Evolutionary conservation across 345 rosid species (phyloP), one percentile per base, ranked within the genome.

Genomic region (Corchorus olitorius): DNA sequence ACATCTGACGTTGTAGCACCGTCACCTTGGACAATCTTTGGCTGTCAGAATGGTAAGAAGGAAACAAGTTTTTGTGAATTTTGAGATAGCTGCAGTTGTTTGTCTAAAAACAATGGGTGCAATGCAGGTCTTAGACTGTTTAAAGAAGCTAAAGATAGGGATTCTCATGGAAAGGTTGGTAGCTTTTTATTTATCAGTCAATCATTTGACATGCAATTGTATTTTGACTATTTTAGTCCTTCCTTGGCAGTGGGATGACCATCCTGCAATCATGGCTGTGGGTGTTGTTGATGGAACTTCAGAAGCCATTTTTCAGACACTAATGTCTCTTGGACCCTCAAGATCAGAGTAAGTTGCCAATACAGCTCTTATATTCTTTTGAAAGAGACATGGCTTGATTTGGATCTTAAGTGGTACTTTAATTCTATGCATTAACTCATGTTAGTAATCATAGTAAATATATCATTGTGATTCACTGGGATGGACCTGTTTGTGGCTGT

Each of bases 231-330:
- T 69, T 55, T 17, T 70, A 74, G 20, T 53, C 56, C 67, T 10
- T 39, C 27, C n/a, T 77, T 71, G 37, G 78, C 79, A 93, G 95
- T 93, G 98, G 98, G 94, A 90, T 66, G 98, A 93, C 84, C 97
- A 94, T 88, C 97, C 98, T 76, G 98, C 97, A 74, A 88, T 93
- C 81, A 94, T 94, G 98, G 97, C 97, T 60, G 97, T 94, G 75
- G 97, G 97, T n/a, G 93, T 93, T 74, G 88, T 91, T 76, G 97
- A 91, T 73, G 97, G 95, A 79, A 89, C 97, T 49, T 93, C 98
- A 27, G 98, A 94, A 87, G 90, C 91, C 75, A 87, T 94, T 83
- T 94, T 94, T 83, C 93, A 93, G 72, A 91, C 94, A 16, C 94
- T 94, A 39, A 87, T 94, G 88, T 94, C 98, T 79, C 98, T 94